Evolutionary conservation across 305 asterid genomes (phyloP).

Genomic region (Fraxinus dipetala): DNA sequence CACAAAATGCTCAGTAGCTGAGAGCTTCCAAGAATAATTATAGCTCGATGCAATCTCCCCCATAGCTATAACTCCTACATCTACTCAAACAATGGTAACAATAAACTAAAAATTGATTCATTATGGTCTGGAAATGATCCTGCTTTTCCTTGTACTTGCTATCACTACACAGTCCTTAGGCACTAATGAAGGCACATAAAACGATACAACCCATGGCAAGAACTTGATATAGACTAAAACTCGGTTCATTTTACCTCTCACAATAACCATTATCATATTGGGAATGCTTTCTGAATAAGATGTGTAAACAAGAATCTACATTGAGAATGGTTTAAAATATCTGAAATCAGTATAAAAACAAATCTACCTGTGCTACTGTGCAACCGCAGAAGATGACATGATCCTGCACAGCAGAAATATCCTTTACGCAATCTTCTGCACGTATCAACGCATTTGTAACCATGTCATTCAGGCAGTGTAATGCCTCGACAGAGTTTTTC

Average conservation of each 20-base stretch:
- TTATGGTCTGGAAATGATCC: background rate
- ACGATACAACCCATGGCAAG: background rate
- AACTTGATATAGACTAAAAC: background rate
- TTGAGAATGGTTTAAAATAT: background rate
- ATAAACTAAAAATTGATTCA: background rate
- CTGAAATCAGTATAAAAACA: background rate
- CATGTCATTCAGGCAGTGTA: constrained; percentile 96
- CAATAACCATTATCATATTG: background rate
- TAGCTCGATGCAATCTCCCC: background rate
- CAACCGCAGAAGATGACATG: constrained; percentile 79
- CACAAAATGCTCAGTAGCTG: background rate
- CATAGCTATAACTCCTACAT: background rate
- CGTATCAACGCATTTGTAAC: constrained; percentile 78
- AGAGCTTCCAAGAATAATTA: background rate
- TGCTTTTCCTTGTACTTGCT: background rate
- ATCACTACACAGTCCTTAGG: background rate
- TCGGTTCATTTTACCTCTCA: background rate
- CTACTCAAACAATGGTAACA: background rate
- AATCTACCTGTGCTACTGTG: constrained; percentile 27
- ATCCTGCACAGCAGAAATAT: constrained; percentile 63
- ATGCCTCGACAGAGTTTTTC: constrained; percentile 83
- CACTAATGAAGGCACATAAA: background rate
- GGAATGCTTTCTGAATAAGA: background rate
- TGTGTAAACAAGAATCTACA: too few relatives aligned
- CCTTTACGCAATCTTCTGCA: constrained; percentile 72